Base-by-base conservation (phyloP, 2,329 filamentous ascomycete species). In the Dothideomycetes sp. region DNA sequence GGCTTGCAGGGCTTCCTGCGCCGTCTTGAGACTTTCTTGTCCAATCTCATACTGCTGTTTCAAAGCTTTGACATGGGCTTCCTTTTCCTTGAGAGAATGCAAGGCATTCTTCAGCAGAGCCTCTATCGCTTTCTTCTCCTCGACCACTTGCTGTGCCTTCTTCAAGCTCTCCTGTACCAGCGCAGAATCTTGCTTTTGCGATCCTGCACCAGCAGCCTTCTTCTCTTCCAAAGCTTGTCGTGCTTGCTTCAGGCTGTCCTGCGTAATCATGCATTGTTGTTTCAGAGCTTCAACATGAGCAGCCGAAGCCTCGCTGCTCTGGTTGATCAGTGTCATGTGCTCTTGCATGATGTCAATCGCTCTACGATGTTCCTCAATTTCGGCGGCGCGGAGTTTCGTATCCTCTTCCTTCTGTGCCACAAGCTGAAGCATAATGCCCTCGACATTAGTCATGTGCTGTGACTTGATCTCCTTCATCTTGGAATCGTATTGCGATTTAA, bases 1-100 rank as follows among this genome's bases (percentile, higher is more conserved):
- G 5, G 40, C 42, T n/a, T 46, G 44, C 22, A 50, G 43, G 31
- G 54, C 50, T 4, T 37, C 43, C 30, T 47, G 47, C 3, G 49
- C 42, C 14, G 8, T 40, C 38, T 5, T 40, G 18, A 15, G 34
- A 32, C 36, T 17, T 33, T 18, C 14, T 16, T 32, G 38, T 18
- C 37, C 30, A 7, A n/a, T 19, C 7, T 41, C 29, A n/a, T 33
- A 34, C 29, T 41, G 39, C 3, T 4, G 3, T 15, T 7, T 19
- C 19, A 41, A 18, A 2, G 34, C 34, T 34, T 27, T 7, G 22
- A 7, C 22, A 27, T 27, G 7, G 12, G 7, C 22, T 27, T 27
- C 12, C 22, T 27, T 27, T 27, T 27, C 12, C 22, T 27, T 12
- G 12, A 27, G 22, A n/a, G n/a, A n/a, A n/a, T n/a, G n/a, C n/a